Conservation (phyloP, 2,329 filamentous ascomycete genomes). For the Cryphonectria parasitica region DNA sequence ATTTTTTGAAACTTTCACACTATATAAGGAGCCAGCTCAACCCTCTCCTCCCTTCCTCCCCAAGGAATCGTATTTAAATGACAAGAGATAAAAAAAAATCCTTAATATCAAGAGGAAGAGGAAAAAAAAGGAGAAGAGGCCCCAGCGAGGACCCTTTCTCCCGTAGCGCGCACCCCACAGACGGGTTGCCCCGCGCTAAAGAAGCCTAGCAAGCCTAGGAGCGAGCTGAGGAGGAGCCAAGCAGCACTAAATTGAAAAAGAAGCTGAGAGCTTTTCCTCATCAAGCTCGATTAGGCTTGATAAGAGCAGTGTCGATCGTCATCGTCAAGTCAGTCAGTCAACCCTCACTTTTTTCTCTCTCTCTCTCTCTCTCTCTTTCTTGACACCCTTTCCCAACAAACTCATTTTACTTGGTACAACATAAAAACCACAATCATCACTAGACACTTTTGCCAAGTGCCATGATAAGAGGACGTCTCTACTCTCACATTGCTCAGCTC, state of each 20-base stretch:
- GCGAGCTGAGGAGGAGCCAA: neutral
- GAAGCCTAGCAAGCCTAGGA: neutral
- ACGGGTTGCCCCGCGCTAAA: neutral
- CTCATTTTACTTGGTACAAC: too few relatives aligned
- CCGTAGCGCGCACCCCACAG: neutral
- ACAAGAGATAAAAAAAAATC: neutral
- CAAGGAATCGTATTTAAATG: too few relatives aligned
- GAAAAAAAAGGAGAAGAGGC: neutral
- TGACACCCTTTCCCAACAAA: too few relatives aligned
- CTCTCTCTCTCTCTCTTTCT: too few relatives aligned
- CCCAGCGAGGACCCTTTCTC: neutral
- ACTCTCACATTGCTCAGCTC: conserved; percentile 18
- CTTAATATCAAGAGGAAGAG: neutral
- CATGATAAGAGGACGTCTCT: conserved; percentile 28
- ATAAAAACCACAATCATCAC: neutral
- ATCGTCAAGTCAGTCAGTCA: neutral
- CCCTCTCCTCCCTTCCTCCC: neutral
- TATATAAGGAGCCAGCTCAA: neutral
- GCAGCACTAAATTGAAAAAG: neutral
- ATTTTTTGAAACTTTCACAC: neutral
- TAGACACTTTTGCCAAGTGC: neutral
- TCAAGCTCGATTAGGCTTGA: neutral
- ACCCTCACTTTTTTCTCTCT: neutral
- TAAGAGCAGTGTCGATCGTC: neutral
- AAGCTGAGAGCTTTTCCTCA: neutral